phyloP scores from a whole-genome alignment of 352 stramenopile species.

The Globisporangium lucens region DNA sequence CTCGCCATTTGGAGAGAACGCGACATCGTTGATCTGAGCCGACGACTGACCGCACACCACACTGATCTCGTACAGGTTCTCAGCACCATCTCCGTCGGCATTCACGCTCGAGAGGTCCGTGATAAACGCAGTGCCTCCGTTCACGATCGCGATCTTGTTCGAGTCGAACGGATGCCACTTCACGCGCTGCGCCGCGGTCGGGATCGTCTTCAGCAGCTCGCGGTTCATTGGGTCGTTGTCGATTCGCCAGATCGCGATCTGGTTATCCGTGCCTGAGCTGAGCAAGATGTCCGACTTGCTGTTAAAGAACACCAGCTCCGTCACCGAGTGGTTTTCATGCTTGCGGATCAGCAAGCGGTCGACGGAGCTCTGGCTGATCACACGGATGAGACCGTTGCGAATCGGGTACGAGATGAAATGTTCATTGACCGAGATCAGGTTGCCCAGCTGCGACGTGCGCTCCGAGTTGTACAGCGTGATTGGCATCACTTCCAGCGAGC shows the following conservation, averaged over 20 bases:
- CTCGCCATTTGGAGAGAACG: conserved; percentile 60
- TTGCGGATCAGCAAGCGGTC: conserved; percentile 70
- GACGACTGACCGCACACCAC: conserved; percentile 66
- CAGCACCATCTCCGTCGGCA: conserved; percentile 30
- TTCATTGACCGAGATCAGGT: conserved; percentile 77
- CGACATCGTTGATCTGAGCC: conserved; percentile 73
- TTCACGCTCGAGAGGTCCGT: conserved; percentile 51
- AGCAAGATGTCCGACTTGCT: conserved; percentile 66
- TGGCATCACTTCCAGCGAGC: conserved; percentile 77
- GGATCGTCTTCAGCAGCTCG: conserved; percentile 64
- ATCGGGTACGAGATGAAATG: conserved; percentile 88
- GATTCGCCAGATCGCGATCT: conserved; percentile 76
- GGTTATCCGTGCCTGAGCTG: conserved; percentile 63
- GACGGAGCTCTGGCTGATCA: conserved; percentile 78
- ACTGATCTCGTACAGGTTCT: conserved; percentile 68
- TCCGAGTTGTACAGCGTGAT: conserved; percentile 84
- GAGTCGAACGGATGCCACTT: conserved; percentile 80
- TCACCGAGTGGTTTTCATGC: conserved; percentile 67
- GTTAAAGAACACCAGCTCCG: conserved; percentile 78
- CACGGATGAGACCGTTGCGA: conserved; percentile 77
- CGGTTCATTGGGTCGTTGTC: conserved; percentile 62
- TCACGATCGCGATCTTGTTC: conserved; percentile 71
- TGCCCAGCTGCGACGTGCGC: conserved; percentile 66
- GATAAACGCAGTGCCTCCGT: conserved; percentile 63
- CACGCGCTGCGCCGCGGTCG: conserved; percentile 56